Base-by-base conservation (phyloP, 2,329 filamentous ascomycete species). In the Aspergillus arachidicola region DNA sequence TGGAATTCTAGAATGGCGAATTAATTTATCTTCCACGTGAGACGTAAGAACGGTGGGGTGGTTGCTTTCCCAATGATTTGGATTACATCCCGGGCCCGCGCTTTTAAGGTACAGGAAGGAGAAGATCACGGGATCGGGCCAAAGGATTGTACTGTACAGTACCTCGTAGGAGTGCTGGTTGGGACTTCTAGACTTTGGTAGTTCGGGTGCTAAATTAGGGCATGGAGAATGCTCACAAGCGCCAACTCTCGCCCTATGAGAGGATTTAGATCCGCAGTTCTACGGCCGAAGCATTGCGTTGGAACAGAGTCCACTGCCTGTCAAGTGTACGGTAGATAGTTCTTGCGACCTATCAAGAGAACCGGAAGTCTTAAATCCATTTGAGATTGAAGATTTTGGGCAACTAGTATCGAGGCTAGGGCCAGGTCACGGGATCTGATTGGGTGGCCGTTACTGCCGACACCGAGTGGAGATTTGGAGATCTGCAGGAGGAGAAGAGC, bases 321-420 rank as follows among this genome's bases (percentile, higher is more conserved):
- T 28, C 23, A 50, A 36, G 12, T 36, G 34, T 36, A 6, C 2
- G 10, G 32, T 5, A 6, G 12, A 16, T 36, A 14, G 14, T 36
- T 36, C 34, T 6, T 36, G 14, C 16, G 23, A 51, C 48, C 48
- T 51, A 51, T 51, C 48, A 51, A 3, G 48, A n/a, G n/a, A 2
- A 10, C 16, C 12, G 46, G 46, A 50, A 50, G 12, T 30, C 23
- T 50, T 50, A 4, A 21, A 21, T 5, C 34, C 34, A 3, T 32
- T 32, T 19, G 4, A 53, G 50, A 16, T 7, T 53, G 51, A 34
- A 54, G 32, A 53, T 16, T 38, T 54, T n/a, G 32, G 51, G 30
- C 21, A 36, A 21, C 30, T 54, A 36, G 51, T 54, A 54, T 54
- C 51, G 51, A 54, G 19, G 32, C 51, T 54, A 54, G 14, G 51